phyloP scores from a whole-genome alignment of 208 protist genomes.

The Paratrypanosoma confusum region DNA sequence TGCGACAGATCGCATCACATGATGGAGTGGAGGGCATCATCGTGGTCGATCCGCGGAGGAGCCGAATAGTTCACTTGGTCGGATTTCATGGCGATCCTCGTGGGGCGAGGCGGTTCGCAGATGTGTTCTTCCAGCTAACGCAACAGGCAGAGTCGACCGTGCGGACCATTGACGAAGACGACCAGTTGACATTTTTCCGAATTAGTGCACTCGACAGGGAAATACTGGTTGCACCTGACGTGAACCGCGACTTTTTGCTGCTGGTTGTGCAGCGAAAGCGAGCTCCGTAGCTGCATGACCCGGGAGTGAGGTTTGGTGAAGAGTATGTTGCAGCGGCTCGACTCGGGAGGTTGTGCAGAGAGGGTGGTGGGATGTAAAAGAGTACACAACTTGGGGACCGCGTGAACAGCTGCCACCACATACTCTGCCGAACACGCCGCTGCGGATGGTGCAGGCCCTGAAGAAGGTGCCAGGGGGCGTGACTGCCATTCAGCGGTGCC shows the following conservation, averaged over 20 bases:
- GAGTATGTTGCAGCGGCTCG: not conserved
- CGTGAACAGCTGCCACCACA: too few species aligned
- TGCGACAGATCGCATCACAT: constrained; percentile 63
- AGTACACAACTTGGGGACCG: too few species aligned
- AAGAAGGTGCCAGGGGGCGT: too few species aligned
- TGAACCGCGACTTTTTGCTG: constrained; percentile 67
- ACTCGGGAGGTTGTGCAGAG: too few species aligned
- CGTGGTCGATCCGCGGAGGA: constrained; percentile 49
- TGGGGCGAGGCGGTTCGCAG: constrained; percentile 40
- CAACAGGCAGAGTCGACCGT: constrained; percentile 58
- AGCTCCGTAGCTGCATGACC: not conserved
- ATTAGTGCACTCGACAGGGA: constrained; percentile 53
- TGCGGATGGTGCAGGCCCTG: too few species aligned
- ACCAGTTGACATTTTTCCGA: constrained; percentile 74
- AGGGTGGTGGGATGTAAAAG: too few species aligned
- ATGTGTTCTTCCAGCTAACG: constrained; percentile 54
- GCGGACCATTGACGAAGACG: constrained; percentile 60
- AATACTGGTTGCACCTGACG: constrained; percentile 65
- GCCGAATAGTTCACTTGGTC: constrained; percentile 38
- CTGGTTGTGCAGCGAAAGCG: constrained; percentile 60
- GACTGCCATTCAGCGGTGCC: too few species aligned
- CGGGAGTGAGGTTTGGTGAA: not conserved
- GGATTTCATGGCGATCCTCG: constrained; percentile 42
- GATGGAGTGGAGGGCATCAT: constrained; percentile 73
- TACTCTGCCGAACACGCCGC: too few species aligned